Evolutionary conservation across 2,329 filamentous ascomycete genomes (phyloP).

Genomic region (Nigrospora sphaerica): DNA sequence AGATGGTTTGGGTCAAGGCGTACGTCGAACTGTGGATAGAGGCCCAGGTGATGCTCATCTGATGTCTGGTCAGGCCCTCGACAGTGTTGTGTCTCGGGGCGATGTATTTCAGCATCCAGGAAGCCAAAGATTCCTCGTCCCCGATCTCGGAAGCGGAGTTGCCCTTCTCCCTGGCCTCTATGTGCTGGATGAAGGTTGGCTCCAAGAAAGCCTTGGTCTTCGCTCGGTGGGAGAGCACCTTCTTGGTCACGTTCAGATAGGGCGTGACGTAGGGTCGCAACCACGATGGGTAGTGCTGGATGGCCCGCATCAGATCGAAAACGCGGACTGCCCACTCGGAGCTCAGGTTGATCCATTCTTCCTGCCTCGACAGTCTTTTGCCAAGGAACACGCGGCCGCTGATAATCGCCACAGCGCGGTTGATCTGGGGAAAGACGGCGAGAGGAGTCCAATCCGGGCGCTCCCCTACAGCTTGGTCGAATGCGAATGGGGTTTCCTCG

Average conservation of each 20-base stretch:
- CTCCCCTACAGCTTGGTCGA: background rate
- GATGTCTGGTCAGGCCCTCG: background rate
- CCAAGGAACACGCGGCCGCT: background rate
- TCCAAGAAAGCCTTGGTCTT: background rate
- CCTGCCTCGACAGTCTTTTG: background rate
- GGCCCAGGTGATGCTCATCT: background rate
- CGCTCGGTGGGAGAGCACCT: background rate
- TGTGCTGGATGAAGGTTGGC: background rate
- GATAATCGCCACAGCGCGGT: background rate
- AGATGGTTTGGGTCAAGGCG: background rate
- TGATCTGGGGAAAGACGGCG: background rate
- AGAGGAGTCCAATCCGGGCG: background rate
- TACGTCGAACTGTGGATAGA: background rate
- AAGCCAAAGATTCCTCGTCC: background rate
- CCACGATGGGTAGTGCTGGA: background rate
- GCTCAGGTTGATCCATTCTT: background rate
- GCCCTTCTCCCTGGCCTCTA: background rate
- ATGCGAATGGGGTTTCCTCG: background rate
- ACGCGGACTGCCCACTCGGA: background rate
- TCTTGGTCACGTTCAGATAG: background rate
- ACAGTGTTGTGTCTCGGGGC: background rate
- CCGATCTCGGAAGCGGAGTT: background rate
- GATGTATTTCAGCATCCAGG: background rate
- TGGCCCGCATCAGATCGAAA: background rate
- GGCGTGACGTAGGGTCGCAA: background rate